Evolutionary conservation across 2,329 filamentous ascomycete genomes (phyloP).

Genomic region (Ceratocystis cubensis): DNA sequence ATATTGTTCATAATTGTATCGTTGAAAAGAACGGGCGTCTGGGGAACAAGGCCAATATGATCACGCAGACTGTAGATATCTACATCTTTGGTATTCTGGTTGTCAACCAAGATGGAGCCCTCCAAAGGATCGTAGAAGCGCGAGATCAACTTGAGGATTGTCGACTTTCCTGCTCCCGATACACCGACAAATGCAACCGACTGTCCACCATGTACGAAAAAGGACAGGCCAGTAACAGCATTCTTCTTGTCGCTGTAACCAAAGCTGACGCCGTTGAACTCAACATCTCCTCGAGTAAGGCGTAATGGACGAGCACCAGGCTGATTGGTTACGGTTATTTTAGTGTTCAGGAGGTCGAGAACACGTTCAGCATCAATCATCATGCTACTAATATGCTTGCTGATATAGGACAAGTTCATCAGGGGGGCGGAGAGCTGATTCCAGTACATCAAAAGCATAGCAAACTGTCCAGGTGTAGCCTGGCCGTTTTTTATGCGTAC

Average conservation of each 20-base stretch:
- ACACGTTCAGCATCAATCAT: slow-evolving; percentile 47
- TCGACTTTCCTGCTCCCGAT: slow-evolving; percentile 48
- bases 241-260: slow-evolving; percentile 48
- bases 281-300: slow-evolving; percentile 40
- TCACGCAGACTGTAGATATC: slow-evolving; percentile 40
- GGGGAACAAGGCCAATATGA: slow-evolving; percentile 44
- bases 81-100: slow-evolving; percentile 44
- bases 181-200: slow-evolving; percentile 49
- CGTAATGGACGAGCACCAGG: slow-evolving; percentile 38
- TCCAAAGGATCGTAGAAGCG: slow-evolving; percentile 46
- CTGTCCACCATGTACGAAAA: slow-evolving; percentile 39
- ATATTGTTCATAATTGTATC: slow-evolving; percentile 49
- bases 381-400: slow-evolving; percentile 43
- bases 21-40: slow-evolving; percentile 44
- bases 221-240: slow-evolving; percentile 42
- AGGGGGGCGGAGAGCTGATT: slow-evolving; percentile 57
- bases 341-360: slow-evolving; percentile 45
- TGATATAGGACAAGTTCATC: slow-evolving; percentile 52
- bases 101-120: slow-evolving; percentile 43
- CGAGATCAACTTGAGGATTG: slow-evolving; percentile 44
- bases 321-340: slow-evolving; percentile 43
- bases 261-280: slow-evolving; percentile 44
- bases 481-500: slow-evolving; percentile 53
- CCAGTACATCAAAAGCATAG: slow-evolving; percentile 62
- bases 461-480: slow-evolving; percentile 53